A percentile compares a stretch with the other conserved stretches of the same genome.
These are phyloP conservation scores for Fusarium coicis DNA, from an alignment of 2,329 filamentous ascomycete genomes.

Conservation along the genomic window DNA sequence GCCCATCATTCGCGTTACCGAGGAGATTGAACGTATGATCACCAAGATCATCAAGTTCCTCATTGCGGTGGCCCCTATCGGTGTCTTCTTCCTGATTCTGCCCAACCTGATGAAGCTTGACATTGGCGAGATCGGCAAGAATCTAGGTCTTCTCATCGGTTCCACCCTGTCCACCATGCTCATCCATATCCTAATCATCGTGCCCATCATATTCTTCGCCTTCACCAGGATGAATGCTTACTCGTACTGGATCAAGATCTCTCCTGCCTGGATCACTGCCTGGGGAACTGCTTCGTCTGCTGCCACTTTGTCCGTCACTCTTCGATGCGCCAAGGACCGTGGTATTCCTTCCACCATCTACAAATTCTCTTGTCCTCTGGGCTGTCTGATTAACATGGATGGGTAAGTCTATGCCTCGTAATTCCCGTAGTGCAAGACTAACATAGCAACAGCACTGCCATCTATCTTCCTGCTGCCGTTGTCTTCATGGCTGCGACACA, in stretches of 20 bases:
- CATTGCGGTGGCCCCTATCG: constrained; percentile 61
- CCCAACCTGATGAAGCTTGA: constrained; percentile 62
- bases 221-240: constrained; percentile 60
- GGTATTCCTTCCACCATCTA: constrained; percentile 56
- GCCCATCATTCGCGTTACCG: constrained; percentile 54
- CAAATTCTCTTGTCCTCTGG: constrained; percentile 60
- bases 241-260: constrained; percentile 58
- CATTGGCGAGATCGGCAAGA: constrained; percentile 58
- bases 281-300: constrained; percentile 65
- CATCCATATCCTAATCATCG: constrained; percentile 58
- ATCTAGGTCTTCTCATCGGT: constrained; percentile 62
- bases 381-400: constrained; percentile 63
- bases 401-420: constrained; percentile 43
- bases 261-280: constrained; percentile 64
- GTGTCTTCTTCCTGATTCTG: constrained; percentile 65
- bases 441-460: constrained; percentile 55
- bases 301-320: constrained; percentile 62
- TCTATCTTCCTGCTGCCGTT: constrained; percentile 65
- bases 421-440: not conserved
- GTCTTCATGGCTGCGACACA: constrained; percentile 64
- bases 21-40: constrained; percentile 61
- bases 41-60: constrained; percentile 58
- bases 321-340: constrained; percentile 53
- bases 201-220: constrained; percentile 56
- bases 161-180: constrained; percentile 58